Percentiles rank a stretch among this genome's conserved stretches.
phyloP scores from a whole-genome alignment of 2,329 filamentous ascomycete species.

The Nannizzia gypsea region DNA sequence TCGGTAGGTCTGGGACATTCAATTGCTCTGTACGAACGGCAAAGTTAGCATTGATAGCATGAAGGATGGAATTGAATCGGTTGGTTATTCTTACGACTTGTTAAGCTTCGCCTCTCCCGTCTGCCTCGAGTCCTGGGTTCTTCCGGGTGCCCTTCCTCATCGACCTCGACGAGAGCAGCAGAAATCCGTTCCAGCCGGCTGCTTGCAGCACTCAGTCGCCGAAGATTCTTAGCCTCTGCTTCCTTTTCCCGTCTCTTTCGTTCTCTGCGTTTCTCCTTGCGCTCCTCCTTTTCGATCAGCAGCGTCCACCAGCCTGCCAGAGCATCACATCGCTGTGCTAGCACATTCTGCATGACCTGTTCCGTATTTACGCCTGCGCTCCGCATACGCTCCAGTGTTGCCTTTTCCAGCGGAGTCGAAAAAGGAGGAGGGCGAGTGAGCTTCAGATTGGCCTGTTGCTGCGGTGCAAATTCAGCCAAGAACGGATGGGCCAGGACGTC shows the following conservation, averaged over 20 bases:
- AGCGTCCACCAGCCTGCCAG: slow-evolving; percentile 94
- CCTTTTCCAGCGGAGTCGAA: slow-evolving; percentile 74
- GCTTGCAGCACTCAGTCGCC: slow-evolving; percentile 78
- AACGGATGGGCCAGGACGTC: slow-evolving; percentile 86
- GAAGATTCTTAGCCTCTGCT: slow-evolving; percentile 62
- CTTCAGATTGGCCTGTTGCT: slow-evolving; percentile 81
- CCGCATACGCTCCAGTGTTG: slow-evolving; percentile 83
- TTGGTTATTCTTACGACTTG: slow-evolving; percentile 33
- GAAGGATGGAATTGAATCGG: slow-evolving; percentile 52
- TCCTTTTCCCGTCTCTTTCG: slow-evolving; percentile 77
- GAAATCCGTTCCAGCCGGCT: slow-evolving; percentile 73
- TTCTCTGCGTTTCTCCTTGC: slow-evolving; percentile 70
- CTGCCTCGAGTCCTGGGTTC: slow-evolving; percentile 60
- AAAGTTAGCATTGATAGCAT: slow-evolving; percentile 43
- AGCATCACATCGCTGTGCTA: slow-evolving; percentile 78
- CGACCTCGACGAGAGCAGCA: slow-evolving; percentile 62
- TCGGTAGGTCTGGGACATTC: slow-evolving; percentile 61
- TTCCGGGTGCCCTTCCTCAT: slow-evolving; percentile 55
- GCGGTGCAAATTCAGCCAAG: slow-evolving; percentile 70
- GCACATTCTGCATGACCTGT: slow-evolving; percentile 82
- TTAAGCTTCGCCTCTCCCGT: slow-evolving; percentile 61
- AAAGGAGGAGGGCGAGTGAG: slow-evolving; percentile 71
- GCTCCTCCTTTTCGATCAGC: slow-evolving; percentile 83
- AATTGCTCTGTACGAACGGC: slow-evolving; percentile 37
- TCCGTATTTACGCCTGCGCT: slow-evolving; percentile 91